Base-by-base conservation (phyloP, 108 stramenopile genomes). In the Nitzschia palea region DNA sequence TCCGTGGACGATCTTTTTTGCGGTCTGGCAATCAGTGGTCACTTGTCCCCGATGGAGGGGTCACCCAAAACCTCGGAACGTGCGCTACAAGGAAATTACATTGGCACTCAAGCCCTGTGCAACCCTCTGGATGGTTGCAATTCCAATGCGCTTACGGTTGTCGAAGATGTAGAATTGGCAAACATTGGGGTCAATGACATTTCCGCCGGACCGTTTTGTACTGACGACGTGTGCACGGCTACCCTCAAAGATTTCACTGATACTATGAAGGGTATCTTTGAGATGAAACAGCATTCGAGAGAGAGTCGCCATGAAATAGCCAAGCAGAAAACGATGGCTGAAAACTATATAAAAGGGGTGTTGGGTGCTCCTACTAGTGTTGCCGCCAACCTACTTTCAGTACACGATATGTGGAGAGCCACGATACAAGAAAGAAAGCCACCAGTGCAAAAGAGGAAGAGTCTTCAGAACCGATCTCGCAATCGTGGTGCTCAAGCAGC, bases 211-310 rank as follows among this genome's bases (percentile, higher is more conserved):
- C 74, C 74, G 1, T 81, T 77, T 61, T 81, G 80, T 57, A 54
- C 80, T 22, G 80, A 81, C 56, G 80, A 81, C 34, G 45, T 81
- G 22, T 81, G 80, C 34, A 68, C 75, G 4, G 40, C 50, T 28
- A 63, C 54, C 26, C 55, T 81, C 30, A 76, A 76, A 15, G 80
- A 81, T 36, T 76, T 81, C 44, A 72, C 74, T 20, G 75, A 76
- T 27, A 71, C 71, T 0, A 70, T 77, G 60, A 65, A 65, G 3
- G 75, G 80, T 10, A 76, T 81, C 4, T 81, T 81, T 50, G 74
- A 56, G 33, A 45, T 44, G 26, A 65, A 70, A 31, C 64, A 69
- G 30, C 67, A 64, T 44, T 73, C 51, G 33, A 28, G 57, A 15
- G 48, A 71, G 34, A 44, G 29, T 4, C 26, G 60, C 17, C 43